Conservation (phyloP, 1,284 basidiomycete genomes). For the Lignosus rhinocerotis region DNA sequence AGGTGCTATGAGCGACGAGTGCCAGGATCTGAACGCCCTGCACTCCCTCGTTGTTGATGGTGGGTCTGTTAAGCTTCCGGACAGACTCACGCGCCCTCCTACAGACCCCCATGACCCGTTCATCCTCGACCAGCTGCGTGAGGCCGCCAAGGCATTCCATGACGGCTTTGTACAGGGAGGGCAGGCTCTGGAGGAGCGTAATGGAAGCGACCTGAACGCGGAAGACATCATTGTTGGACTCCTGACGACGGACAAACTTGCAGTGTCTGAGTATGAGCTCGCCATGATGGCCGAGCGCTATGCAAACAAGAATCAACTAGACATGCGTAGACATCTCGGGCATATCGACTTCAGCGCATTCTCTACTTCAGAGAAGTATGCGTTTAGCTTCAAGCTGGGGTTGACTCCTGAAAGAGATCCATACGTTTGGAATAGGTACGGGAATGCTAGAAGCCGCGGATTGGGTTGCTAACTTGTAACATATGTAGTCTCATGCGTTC, state of each 20-base stretch:
- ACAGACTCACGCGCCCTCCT: constrained; percentile 47
- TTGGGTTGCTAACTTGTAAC: background rate
- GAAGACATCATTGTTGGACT: constrained; percentile 44
- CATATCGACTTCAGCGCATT: constrained; percentile 59
- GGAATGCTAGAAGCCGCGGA: too few species aligned
- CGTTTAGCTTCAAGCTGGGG: constrained; percentile 40
- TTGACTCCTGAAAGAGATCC: constrained; percentile 39
- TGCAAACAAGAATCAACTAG: constrained; percentile 44
- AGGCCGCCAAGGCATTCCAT: constrained; percentile 47
- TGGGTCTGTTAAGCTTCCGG: constrained; percentile 56
- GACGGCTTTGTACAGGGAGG: constrained; percentile 35
- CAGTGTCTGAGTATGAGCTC: constrained; percentile 59
- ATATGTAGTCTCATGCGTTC: constrained; percentile 50
- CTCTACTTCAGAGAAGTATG: constrained; percentile 51
- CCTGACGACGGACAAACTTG: constrained; percentile 48
- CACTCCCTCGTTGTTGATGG: constrained; percentile 70
- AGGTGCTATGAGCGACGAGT: constrained; percentile 62
- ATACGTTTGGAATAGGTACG: constrained; percentile 52
- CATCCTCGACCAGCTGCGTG: constrained; percentile 53
- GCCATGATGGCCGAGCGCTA: constrained; percentile 50
- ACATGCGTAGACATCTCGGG: constrained; percentile 45
- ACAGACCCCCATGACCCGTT: constrained; percentile 38
- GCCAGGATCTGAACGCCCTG: constrained; percentile 67
- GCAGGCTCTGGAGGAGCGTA: background rate
- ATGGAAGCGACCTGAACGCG: constrained; percentile 34